Conservation (phyloP, 345 rosid species). For the Syzygium jambos region DNA sequence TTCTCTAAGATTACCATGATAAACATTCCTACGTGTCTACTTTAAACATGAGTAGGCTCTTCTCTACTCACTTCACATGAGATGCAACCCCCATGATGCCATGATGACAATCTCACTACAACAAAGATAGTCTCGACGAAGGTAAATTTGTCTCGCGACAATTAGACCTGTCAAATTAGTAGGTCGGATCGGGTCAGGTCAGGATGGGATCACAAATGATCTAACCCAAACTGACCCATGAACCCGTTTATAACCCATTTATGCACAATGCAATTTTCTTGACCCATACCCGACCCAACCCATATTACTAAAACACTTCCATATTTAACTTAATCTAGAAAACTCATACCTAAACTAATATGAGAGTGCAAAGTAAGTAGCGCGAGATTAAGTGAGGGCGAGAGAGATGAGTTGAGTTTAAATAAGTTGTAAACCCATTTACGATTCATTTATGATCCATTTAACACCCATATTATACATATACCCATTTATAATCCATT, state of each 20-base stretch:
- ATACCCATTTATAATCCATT: too few species aligned
- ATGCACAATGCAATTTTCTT: neutral
- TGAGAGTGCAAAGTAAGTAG: too few species aligned
- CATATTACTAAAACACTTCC: too few species aligned
- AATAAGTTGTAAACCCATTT: too few species aligned
- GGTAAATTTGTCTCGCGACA: too few species aligned
- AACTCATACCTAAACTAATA: too few species aligned
- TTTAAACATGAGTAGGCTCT: neutral
- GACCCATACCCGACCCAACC: neutral
- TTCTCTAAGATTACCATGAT: neutral
- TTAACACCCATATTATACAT: too few species aligned
- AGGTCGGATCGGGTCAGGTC: neutral
- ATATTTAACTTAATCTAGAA: too few species aligned
- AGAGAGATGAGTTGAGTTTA: too few species aligned
- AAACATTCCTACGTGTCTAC: neutral
- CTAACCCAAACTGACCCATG: neutral
- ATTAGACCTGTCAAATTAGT: neutral
- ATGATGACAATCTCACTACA: neutral
- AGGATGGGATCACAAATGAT: neutral
- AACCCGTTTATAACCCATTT: too few species aligned
- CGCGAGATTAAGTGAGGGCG: too few species aligned
- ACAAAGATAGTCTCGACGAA: neutral
- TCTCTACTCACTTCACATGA: neutral
- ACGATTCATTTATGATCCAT: too few species aligned
- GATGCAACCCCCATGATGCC: rapidly evolving